Conservation (phyloP, 495 filamentous ascomycete genomes). For the Viridothelium virens region DNA sequence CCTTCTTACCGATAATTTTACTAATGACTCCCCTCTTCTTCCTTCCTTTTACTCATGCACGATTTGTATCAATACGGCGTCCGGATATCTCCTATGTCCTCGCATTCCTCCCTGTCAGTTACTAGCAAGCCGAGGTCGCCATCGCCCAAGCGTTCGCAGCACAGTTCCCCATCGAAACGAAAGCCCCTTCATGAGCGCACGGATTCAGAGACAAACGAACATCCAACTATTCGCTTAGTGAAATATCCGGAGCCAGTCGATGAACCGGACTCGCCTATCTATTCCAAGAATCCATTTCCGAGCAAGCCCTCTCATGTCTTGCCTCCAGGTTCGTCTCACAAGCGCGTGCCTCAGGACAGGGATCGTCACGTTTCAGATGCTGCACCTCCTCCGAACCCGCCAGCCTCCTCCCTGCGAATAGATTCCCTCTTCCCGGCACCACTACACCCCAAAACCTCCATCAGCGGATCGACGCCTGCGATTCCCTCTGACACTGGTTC, state of each 20-base stretch:
- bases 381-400: conserved; percentile 6
- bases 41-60: conserved; percentile 2
- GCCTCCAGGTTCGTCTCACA: conserved; percentile 25
- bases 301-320: conserved; percentile 32
- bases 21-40: conserved; percentile 5
- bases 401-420: conserved; percentile 7
- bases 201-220: conserved; percentile 47
- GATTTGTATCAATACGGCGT: conserved; percentile 13
- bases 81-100: conserved; percentile 7
- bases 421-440: conserved; percentile 28
- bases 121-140: neutral
- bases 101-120: conserved; percentile 2
- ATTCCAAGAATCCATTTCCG: conserved; percentile 33
- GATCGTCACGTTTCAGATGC: conserved; percentile 17
- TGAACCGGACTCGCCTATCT: conserved; percentile 22
- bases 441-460: conserved; percentile 19
- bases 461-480: neutral
- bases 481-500: neutral
- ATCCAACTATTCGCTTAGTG: conserved; percentile 43
- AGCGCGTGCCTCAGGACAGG: conserved; percentile 26
- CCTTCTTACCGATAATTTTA: neutral
- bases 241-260: conserved; percentile 19
- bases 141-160: conserved; percentile 3
- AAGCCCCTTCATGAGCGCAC: conserved; percentile 50
- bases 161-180: conserved; percentile 20